Conservation (phyloP, 768 basidiomycete species). For the Leccinum disarticulatum region DNA sequence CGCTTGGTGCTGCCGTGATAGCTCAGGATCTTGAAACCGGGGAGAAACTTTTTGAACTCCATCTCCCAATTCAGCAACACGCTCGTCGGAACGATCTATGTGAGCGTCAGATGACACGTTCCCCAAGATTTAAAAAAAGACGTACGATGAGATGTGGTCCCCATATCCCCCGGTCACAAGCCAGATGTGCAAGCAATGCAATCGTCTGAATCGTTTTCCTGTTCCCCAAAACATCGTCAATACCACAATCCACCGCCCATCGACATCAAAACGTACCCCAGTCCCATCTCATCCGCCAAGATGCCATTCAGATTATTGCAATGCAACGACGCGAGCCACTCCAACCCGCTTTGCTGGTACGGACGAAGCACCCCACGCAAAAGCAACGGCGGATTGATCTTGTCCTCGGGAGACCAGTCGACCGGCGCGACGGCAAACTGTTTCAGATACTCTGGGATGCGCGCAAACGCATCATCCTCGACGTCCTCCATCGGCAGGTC, state of each 20-base stretch:
- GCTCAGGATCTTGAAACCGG: conserved; percentile 81
- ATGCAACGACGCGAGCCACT: conserved; percentile 92
- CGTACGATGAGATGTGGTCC: conserved; percentile 86
- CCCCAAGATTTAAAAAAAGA: background rate
- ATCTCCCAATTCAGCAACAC: conserved; percentile 95
- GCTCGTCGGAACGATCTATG: conserved; percentile 83
- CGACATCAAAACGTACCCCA: conserved; percentile 62
- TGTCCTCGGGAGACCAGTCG: conserved; percentile 59
- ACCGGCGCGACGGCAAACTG: conserved; percentile 72
- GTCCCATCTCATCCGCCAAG: conserved; percentile 91
- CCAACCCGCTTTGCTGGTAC: conserved; percentile 90
- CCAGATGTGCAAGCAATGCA: conserved; percentile 86
- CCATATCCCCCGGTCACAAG: conserved; percentile 88
- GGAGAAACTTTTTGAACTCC: conserved; percentile 96
- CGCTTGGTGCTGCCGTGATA: conserved; percentile 92
- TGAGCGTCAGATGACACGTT: background rate
- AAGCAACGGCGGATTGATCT: conserved; percentile 65
- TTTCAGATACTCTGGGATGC: conserved; percentile 55
- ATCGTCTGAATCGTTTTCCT: conserved; percentile 98
- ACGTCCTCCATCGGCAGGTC: conserved; percentile 38
- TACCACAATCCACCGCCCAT: background rate
- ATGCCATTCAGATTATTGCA: conserved; percentile 80
- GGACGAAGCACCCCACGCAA: conserved; percentile 87
- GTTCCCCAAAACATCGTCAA: background rate
- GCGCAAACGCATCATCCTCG: conserved; percentile 35